A percentile compares a stretch with the other conserved stretches of the same genome.
Evolutionary conservation across 306 rosid genomes (phyloP).

Genomic region (Trifolium pratense): DNA sequence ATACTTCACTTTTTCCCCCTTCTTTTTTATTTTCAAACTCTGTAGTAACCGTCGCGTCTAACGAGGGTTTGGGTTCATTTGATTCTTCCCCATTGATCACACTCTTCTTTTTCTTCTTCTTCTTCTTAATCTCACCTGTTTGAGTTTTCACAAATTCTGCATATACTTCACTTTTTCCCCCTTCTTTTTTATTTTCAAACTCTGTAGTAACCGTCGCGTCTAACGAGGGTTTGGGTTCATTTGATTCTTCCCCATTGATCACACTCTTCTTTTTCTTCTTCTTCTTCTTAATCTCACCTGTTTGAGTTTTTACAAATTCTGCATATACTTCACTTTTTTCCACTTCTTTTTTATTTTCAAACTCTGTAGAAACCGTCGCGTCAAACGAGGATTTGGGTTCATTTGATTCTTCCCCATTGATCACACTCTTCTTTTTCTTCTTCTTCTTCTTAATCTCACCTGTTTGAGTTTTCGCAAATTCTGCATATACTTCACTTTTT

Average conservation of each 20-base stretch:
- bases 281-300: no score
- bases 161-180: no score
- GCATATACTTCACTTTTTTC: background rate
- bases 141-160: no score
- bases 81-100: background rate
- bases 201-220: no score
- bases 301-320: no score
- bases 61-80: background rate
- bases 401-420: background rate
- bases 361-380: no score
- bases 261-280: no score
- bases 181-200: no score
- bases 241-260: background rate
- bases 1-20: background rate
- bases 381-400: background rate
- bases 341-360: background rate
- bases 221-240: no score
- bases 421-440: slow-evolving; percentile 6
- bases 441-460: no score
- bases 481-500: no score
- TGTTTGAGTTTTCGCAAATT: no score
- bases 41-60: background rate
- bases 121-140: slow-evolving; percentile 27
- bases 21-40: background rate
- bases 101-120: slow-evolving; percentile 8